A percentile compares a stretch with the other conserved stretches of the same genome.
Evolutionary conservation across 2,329 filamentous ascomycete genomes (phyloP).

Genomic region (Paracorniculantispora psalliotae): DNA sequence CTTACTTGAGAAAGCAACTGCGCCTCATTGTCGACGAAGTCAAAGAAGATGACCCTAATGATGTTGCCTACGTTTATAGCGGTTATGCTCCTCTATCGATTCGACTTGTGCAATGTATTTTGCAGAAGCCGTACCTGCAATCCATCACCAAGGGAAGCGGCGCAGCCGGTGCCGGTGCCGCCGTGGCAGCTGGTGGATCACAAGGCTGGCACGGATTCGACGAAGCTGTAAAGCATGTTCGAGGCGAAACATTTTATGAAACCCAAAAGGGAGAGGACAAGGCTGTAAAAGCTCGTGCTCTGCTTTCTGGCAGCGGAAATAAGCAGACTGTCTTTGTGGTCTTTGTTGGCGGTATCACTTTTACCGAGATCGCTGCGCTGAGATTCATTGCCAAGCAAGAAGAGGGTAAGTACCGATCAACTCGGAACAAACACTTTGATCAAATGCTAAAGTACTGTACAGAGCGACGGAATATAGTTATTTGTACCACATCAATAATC

Average conservation of each 20-base stretch:
- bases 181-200: constrained; percentile 49
- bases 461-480: constrained; percentile 77
- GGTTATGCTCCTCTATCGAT: constrained; percentile 93
- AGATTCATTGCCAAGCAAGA: constrained; percentile 84
- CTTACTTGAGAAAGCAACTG: constrained; percentile 77
- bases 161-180: constrained; percentile 24
- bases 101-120: constrained; percentile 82
- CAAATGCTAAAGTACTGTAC: constrained; percentile 15
- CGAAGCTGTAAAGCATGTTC: constrained; percentile 80
- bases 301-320: constrained; percentile 71
- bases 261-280: constrained; percentile 90
- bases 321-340: constrained; percentile 93
- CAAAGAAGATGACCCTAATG: constrained; percentile 88
- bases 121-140: constrained; percentile 83
- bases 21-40: constrained; percentile 93
- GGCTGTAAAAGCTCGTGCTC: constrained; percentile 77
- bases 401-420: constrained; percentile 48
- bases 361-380: constrained; percentile 90
- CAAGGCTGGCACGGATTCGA: constrained; percentile 94
- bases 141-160: constrained; percentile 62
- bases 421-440: not conserved
- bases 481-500: constrained; percentile 88
- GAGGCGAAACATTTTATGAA: constrained; percentile 86
- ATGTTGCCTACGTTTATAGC: constrained; percentile 96
- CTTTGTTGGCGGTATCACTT: constrained; percentile 94